Conservation (phyloP, 2,329 filamentous ascomycete species). For the Fusarium poae region DNA sequence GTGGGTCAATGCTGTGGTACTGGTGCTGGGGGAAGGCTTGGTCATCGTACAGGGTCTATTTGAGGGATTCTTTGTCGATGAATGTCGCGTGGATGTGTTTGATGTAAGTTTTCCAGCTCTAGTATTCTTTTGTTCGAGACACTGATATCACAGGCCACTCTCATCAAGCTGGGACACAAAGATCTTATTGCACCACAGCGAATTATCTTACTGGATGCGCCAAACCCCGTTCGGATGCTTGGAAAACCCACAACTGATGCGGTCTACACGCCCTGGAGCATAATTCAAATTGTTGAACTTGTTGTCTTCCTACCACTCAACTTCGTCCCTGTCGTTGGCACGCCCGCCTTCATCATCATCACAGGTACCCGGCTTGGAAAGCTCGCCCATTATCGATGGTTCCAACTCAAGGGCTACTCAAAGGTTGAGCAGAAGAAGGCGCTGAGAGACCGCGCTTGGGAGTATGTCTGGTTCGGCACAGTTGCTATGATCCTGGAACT, state of each 20-base stretch:
- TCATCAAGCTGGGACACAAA: constrained; percentile 79
- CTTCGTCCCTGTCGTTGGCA: constrained; percentile 85
- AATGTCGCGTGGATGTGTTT: constrained; percentile 83
- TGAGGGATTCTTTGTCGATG: constrained; percentile 85
- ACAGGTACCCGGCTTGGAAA: constrained; percentile 91
- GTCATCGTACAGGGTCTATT: constrained; percentile 78
- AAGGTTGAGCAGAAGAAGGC: constrained; percentile 80
- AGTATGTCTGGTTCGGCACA: constrained; percentile 94
- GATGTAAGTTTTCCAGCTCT: constrained; percentile 68
- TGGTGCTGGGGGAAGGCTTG: constrained; percentile 86
- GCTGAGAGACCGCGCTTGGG: constrained; percentile 76
- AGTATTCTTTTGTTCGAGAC: not conserved
- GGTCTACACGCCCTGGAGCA: constrained; percentile 87
- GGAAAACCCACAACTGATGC: constrained; percentile 83
- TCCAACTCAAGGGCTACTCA: constrained; percentile 79
- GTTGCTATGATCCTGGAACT: constrained; percentile 86
- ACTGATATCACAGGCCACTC: constrained; percentile 66
- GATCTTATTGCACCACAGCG: constrained; percentile 77
- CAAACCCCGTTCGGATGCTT: constrained; percentile 81
- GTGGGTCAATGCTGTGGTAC: constrained; percentile 89
- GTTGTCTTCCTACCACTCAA: constrained; percentile 85
- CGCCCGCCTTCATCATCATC: constrained; percentile 86
- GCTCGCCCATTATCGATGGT: constrained; percentile 92
- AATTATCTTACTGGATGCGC: constrained; percentile 74
- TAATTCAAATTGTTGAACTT: constrained; percentile 91